Evolutionary conservation across 768 basidiomycete genomes (phyloP).

Genomic region (Hericium coralloides): DNA sequence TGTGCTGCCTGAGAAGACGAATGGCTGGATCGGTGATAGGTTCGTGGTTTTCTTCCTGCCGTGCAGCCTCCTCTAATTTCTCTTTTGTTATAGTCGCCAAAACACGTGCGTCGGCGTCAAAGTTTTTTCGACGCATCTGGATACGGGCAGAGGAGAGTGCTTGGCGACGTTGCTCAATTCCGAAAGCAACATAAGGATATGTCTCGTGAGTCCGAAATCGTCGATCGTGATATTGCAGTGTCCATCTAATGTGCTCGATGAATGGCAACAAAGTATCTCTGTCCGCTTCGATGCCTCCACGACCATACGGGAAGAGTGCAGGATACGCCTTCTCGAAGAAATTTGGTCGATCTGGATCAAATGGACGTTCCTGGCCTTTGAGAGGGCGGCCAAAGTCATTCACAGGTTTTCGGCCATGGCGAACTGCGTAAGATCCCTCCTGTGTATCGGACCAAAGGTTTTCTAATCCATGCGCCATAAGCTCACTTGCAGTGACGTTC

Average conservation of each 20-base stretch:
- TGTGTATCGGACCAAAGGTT: constrained; percentile 13
- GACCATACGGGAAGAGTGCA: constrained; percentile 17
- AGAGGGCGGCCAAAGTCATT: constrained; percentile 8
- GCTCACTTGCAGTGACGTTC: constrained; percentile 14
- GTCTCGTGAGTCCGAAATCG: constrained; percentile 24
- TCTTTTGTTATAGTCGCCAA: constrained; percentile 19
- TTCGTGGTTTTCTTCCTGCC: constrained; percentile 22
- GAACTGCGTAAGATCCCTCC: constrained; percentile 19
- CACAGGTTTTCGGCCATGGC: constrained; percentile 12
- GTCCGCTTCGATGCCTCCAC: constrained; percentile 15
- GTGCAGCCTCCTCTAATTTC: constrained; percentile 23
- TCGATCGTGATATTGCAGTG: constrained; percentile 21
- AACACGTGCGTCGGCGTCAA: constrained; percentile 13
- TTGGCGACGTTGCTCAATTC: constrained; percentile 22
- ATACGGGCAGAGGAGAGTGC: constrained; percentile 21
- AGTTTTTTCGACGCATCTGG: constrained; percentile 23
- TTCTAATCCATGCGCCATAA: constrained; percentile 20
- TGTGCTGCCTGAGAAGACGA: constrained; percentile 4
- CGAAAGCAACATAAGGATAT: constrained; percentile 25
- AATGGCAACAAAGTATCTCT: constrained; percentile 6
- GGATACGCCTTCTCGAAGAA: constrained; percentile 14
- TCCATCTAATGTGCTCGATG: constrained; percentile 21
- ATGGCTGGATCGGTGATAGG: constrained; percentile 6
- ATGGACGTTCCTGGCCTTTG: neutral
- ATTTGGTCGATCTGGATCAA: neutral